Base-by-base conservation (phyloP, 208 protist species). In the Tritrichomonas foetus region DNA sequence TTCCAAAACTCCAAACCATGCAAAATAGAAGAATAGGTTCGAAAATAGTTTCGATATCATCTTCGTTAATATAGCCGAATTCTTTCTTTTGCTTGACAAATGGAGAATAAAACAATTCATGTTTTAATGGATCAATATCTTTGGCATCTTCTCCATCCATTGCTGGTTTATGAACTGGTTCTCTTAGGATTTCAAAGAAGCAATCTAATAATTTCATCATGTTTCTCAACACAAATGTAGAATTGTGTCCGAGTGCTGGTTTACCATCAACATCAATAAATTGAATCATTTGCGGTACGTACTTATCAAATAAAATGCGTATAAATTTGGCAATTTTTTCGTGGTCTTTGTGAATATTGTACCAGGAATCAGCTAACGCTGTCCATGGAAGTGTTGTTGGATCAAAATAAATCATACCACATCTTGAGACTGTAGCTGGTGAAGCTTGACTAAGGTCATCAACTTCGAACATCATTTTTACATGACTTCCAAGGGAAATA, bases 391-490 rank as follows among this genome's bases (percentile, higher is more conserved):
- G 27, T 30, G 72, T 74, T 22, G 94, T 94, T 14, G 97, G 95
- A 94, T 98, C 97, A 11, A 99, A 97, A 95, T 97, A 99, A 72
- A 99, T 97, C 98, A 99, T 99, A 93, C 98, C 98, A 95, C 98
- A 99, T 66, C 98, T 97, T 25, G 98, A 99, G 61, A 99, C 98
- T 9, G 98, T 99, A 30, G 98, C 98, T 30, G 98, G 98, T 30
- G 98, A 99, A n/a, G 98, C 98, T 44, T 98, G 97, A 47, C 96
- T 95, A 93, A 99, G 96, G 94, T 99, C 97, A 94, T 99, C 97
- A 61, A 99, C 98, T 95, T 99, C 98, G 95, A 99, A 99, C 96
- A 99, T 98, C 94, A 99, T 98, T 50, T 97, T 97, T 41, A 98
- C 97, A n/a, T 96, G 72, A 44, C 22, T n/a, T 3, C 93, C 33